These are phyloP conservation scores for Apiospora koreana DNA, from an alignment of 2,329 filamentous ascomycete genomes.

Conservation along the genomic window DNA sequence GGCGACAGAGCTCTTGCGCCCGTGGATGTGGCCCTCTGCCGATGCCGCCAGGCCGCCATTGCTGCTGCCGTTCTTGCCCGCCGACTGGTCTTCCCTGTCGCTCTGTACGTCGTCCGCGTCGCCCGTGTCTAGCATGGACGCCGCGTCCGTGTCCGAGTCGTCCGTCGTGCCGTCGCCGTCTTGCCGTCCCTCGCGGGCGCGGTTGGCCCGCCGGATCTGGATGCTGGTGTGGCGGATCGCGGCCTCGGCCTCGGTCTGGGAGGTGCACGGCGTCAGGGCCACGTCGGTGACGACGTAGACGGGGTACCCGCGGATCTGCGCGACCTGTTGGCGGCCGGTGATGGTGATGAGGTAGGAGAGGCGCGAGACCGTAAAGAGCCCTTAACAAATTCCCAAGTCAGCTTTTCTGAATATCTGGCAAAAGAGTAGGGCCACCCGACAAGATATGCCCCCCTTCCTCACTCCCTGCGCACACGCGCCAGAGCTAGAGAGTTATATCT, in stretches of 20 bases:
- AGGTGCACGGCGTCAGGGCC: constrained; percentile 83
- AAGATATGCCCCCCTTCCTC: background rate
- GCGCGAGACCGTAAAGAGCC: constrained; percentile 79
- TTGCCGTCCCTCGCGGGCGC: background rate
- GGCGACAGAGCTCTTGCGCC: constrained; percentile 64
- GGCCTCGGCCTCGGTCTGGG: constrained; percentile 70
- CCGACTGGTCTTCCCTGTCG: constrained; percentile 19
- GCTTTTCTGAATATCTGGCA: background rate
- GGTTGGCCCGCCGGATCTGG: constrained; percentile 38
- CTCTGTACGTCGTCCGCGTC: constrained; percentile 31
- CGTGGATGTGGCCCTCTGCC: constrained; percentile 17
- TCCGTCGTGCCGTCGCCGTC: background rate
- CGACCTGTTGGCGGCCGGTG: constrained; percentile 82
- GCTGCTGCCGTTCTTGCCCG: background rate
- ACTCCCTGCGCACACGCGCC: background rate
- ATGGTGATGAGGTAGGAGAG: constrained; percentile 86
- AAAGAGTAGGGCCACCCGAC: too few species aligned
- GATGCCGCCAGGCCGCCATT: background rate
- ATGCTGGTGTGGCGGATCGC: constrained; percentile 65
- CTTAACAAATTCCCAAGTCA: constrained; percentile 46
- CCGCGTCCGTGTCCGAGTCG: constrained; percentile 11
- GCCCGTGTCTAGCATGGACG: constrained; percentile 16
- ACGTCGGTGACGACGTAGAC: constrained; percentile 89
- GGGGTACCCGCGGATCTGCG: constrained; percentile 78
- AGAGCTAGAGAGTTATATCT: background rate